Percentiles rank a stretch among this genome's conserved stretches.
phyloP scores from a whole-genome alignment of 2,329 filamentous ascomycete species.

The Metarhizium guizhouense region DNA sequence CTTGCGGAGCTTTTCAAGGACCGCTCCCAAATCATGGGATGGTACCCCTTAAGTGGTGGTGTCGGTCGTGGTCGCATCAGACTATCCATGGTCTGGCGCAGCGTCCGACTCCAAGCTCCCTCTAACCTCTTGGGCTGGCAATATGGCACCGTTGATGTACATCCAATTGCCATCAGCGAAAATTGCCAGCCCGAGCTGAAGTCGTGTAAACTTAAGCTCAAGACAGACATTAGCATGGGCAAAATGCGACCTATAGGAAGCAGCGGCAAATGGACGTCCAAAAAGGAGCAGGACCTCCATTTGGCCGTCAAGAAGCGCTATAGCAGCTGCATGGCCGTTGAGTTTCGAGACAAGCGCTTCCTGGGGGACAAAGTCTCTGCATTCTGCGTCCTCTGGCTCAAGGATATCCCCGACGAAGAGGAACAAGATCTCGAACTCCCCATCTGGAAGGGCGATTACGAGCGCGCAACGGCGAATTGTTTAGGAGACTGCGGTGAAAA shows the following conservation, averaged over 20 bases:
- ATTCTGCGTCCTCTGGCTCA: slow-evolving; percentile 59
- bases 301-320: slow-evolving; percentile 56
- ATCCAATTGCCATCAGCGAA: slow-evolving; percentile 36
- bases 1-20: slow-evolving; percentile 52
- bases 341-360: slow-evolving; percentile 32
- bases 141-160: slow-evolving; percentile 59
- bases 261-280: slow-evolving; percentile 43
- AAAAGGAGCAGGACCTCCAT: slow-evolving; percentile 31
- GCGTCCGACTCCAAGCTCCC: slow-evolving; percentile 54
- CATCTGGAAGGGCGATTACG: slow-evolving; percentile 54
- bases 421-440: slow-evolving; percentile 47
- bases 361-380: slow-evolving; percentile 48
- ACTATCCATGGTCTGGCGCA: slow-evolving; percentile 66
- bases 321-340: slow-evolving; percentile 43
- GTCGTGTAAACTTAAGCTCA: slow-evolving; percentile 48
- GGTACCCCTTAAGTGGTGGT: slow-evolving; percentile 60
- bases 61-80: slow-evolving; percentile 62
- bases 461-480: slow-evolving; percentile 37
- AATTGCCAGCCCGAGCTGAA: slow-evolving; percentile 37
- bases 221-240: slow-evolving; percentile 45
- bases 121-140: slow-evolving; percentile 57
- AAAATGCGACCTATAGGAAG: slow-evolving; percentile 44
- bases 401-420: slow-evolving; percentile 61
- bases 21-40: slow-evolving; percentile 54
- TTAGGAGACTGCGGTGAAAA: slow-evolving; percentile 35